phyloP scores from a whole-genome alignment of 2,329 filamentous ascomycete species.

The Metarhizium album region DNA sequence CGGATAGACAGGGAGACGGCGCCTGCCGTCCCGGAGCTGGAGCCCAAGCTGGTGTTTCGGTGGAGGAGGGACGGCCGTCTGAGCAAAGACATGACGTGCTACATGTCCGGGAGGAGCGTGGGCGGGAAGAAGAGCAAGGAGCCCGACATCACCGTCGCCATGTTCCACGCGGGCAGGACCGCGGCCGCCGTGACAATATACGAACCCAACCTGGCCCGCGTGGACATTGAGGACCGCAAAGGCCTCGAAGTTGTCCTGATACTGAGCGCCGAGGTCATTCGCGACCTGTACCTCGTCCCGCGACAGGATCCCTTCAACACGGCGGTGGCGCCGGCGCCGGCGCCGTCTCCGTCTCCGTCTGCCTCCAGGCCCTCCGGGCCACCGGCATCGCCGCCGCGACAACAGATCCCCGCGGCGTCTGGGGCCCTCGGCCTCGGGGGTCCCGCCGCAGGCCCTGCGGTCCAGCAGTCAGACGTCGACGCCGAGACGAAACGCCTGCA shows the following conservation, averaged over 20 bases:
- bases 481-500: conserved; percentile 67
- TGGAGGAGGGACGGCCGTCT: conserved; percentile 86
- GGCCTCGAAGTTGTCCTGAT: conserved; percentile 77
- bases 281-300: conserved; percentile 53
- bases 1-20: conserved; percentile 61
- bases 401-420: conserved; percentile 16
- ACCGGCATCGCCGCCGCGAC: conserved; percentile 17
- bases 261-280: conserved; percentile 51
- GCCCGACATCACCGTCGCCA: conserved; percentile 87
- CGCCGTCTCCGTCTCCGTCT: conserved; percentile 23
- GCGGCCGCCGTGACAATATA: conserved; percentile 70
- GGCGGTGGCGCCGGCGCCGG: conserved; percentile 27
- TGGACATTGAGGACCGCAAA: conserved; percentile 90
- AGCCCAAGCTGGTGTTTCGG: conserved; percentile 70
- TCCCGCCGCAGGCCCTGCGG: conserved; percentile 4
- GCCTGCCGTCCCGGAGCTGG: conserved; percentile 32
- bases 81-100: conserved; percentile 81
- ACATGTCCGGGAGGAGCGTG: conserved; percentile 67
- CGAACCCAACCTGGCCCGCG: conserved; percentile 80
- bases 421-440: conserved; percentile 25
- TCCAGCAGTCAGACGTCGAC: conserved; percentile 41
- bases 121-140: conserved; percentile 76
- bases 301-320: conserved; percentile 73
- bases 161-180: conserved; percentile 61
- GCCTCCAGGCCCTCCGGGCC: not conserved